Base-by-base conservation (phyloP, 2,329 filamentous ascomycete species). In the Tolypocladium sp. region DNA sequence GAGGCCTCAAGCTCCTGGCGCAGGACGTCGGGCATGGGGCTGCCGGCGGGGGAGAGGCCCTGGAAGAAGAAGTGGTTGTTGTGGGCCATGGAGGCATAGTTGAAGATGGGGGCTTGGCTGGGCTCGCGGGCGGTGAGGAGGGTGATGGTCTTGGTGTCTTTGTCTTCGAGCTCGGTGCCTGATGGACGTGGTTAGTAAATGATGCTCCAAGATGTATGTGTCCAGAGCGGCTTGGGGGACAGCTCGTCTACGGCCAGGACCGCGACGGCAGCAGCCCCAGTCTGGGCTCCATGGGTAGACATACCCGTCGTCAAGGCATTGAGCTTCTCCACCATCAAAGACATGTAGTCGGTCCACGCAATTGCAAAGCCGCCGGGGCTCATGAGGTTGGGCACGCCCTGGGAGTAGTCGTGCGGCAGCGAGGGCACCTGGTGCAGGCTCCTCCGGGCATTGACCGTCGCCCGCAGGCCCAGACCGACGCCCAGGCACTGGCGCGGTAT, bases 81-180 rank as follows among this genome's bases (percentile, higher is more conserved):
- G 82, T 90, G 89, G 59, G 91, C 90, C 90, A 96, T 96, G 67
- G 91, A 96, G 73, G 94, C 94, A 73, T 95, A 85, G 83, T 97
- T 99, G 86, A 99, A 99, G 71, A 88, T 79, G 66, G 87, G 81
- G 49, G 94, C 94, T 63, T 83, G 80, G 65, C 81, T 80, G 52
- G 93, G 88, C 69, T 94, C 84, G 73, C 92, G 91, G 61, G 93
- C 90, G 60, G 88, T 88, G 69, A 85, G 80, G 69, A 93, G 80
- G 69, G 90, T 76, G 69, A 96, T 86, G 54, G 85, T 79, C 74
- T 89, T 86, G 62, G 85, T 74, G 56, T 81, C 77, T 65, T 81
- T 77, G 71, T 84, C 76, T 64, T 87, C 87, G 68, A 83, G 81
- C 22, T 85, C 78, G 65, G 83, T 88, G 65, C 84, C 89, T 91